phyloP scores from a whole-genome alignment of 2,329 filamentous ascomycete genomes.

The Fusarium heterosporum region DNA sequence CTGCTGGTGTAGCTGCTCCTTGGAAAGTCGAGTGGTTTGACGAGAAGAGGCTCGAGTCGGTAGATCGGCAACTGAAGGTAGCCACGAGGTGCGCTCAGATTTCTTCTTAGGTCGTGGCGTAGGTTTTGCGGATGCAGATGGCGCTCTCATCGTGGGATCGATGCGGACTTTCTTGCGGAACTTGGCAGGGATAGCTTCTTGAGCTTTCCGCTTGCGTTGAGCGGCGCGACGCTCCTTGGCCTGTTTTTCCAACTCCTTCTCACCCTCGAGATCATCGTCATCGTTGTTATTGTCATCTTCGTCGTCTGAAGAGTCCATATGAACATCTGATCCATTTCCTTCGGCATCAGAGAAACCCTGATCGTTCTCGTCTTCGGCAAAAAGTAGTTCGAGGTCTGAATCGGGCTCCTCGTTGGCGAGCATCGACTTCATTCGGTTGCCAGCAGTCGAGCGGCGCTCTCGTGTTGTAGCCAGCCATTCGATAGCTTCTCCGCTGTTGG shows the following conservation, averaged over 20 bases:
- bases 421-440: slow-evolving; percentile 84
- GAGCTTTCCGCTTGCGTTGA: slow-evolving; percentile 83
- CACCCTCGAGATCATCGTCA: slow-evolving; percentile 81
- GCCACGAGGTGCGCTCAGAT: slow-evolving; percentile 69
- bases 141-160: slow-evolving; percentile 60
- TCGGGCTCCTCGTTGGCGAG: slow-evolving; percentile 79
- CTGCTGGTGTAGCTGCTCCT: slow-evolving; percentile 74
- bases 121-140: slow-evolving; percentile 53
- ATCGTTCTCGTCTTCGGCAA: slow-evolving; percentile 78
- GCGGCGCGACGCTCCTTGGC: slow-evolving; percentile 75
- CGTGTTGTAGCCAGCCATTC: slow-evolving; percentile 81
- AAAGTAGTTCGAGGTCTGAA: slow-evolving; percentile 78
- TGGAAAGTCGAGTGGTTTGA: slow-evolving; percentile 68
- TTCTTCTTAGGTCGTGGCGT: slow-evolving; percentile 68
- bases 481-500: slow-evolving; percentile 55
- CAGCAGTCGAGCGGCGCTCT: slow-evolving; percentile 81
- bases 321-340: slow-evolving; percentile 77
- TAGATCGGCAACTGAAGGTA: slow-evolving; percentile 65
- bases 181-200: slow-evolving; percentile 77
- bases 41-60: slow-evolving; percentile 70
- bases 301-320: slow-evolving; percentile 87
- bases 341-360: slow-evolving; percentile 77
- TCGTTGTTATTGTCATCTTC: slow-evolving; percentile 78
- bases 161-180: slow-evolving; percentile 83
- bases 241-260: slow-evolving; percentile 84